Percentiles rank a stretch among this genome's conserved stretches.
phyloP scores from a whole-genome alignment of 257 asterid genomes.

The Schizonepeta tenuifolia region DNA sequence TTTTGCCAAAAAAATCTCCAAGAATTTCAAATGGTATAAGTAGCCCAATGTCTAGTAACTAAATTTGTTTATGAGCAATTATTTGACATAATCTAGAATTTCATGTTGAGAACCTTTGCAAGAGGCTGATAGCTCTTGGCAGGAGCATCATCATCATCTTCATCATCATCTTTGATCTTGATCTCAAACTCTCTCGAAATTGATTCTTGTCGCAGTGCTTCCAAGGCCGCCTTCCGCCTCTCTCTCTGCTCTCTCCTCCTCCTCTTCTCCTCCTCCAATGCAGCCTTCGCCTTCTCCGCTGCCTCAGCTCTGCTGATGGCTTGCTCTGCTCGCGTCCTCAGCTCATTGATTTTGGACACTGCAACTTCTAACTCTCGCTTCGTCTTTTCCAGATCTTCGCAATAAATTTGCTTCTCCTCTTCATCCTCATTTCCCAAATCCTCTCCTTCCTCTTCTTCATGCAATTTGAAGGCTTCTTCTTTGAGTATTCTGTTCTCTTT shows the following conservation, averaged over 20 bases:
- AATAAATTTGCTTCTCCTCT: neutral
- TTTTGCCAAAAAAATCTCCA: neutral
- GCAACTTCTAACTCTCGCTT: slow-evolving; percentile 57
- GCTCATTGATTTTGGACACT: slow-evolving; percentile 47
- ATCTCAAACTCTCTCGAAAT: slow-evolving; percentile 36
- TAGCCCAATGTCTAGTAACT: too few species aligned
- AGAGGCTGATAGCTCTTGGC: slow-evolving; percentile 60
- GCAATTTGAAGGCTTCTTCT: slow-evolving; percentile 37
- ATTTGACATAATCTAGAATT: slow-evolving; percentile 40
- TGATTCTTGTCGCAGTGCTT: slow-evolving; percentile 59
- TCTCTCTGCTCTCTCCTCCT: slow-evolving; percentile 56
- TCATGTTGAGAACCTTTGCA: slow-evolving; percentile 75
- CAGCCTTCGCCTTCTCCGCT: slow-evolving; percentile 60
- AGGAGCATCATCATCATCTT: neutral
- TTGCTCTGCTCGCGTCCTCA: slow-evolving; percentile 72
- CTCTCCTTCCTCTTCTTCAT: neutral
- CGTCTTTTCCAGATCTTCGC: slow-evolving; percentile 31
- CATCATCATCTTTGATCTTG: neutral
- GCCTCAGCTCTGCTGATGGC: slow-evolving; percentile 84
- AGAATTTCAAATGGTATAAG: neutral
- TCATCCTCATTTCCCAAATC: neutral
- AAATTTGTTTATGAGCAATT: neutral
- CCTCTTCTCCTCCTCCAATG: slow-evolving; percentile 58
- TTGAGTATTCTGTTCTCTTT: slow-evolving; percentile 41
- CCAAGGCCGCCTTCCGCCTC: slow-evolving; percentile 55